These are phyloP conservation scores for Exutisphaerella laricina DNA, from an alignment of 2,329 filamentous ascomycete species.

Conservation along the genomic window DNA sequence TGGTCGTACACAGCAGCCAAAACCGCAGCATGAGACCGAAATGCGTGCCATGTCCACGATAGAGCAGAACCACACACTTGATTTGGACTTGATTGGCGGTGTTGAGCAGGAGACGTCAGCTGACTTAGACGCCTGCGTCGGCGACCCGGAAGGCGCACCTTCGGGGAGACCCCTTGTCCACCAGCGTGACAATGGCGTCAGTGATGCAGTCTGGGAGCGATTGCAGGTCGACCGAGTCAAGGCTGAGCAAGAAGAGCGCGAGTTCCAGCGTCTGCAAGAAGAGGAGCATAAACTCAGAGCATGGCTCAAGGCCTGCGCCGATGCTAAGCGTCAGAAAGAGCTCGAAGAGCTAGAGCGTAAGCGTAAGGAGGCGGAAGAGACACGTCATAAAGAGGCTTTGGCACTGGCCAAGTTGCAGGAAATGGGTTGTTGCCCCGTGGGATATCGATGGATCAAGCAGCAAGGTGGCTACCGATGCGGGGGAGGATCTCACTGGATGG, in stretches of 20 bases:
- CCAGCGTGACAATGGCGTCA: conserved; percentile 50
- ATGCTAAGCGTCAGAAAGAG: conserved; percentile 10
- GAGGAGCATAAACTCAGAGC: conserved; percentile 22
- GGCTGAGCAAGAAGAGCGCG: conserved; percentile 35
- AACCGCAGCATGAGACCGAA: background rate
- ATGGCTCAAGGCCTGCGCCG: conserved; percentile 20
- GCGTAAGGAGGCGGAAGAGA: conserved; percentile 34
- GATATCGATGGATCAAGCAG: conserved; percentile 59
- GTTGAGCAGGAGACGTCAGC: no score
- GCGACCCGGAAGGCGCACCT: no score
- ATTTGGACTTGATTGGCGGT: no score
- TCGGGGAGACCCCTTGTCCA: background rate
- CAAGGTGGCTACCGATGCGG: conserved; percentile 55
- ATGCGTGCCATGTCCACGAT: background rate
- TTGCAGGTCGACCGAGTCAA: conserved; percentile 47
- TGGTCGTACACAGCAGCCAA: background rate
- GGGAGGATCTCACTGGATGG: conserved; percentile 55
- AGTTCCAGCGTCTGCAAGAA: conserved; percentile 33
- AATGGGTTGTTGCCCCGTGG: conserved; percentile 53
- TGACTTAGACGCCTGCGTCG: no score
- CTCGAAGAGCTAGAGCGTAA: conserved; percentile 15
- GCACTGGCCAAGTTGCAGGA: conserved; percentile 42
- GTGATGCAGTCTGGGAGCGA: conserved; percentile 57
- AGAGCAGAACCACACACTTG: background rate
- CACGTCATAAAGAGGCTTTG: conserved; percentile 35